Conservation (phyloP, 495 filamentous ascomycete species). For the Trichoderma orchidacearum region DNA sequence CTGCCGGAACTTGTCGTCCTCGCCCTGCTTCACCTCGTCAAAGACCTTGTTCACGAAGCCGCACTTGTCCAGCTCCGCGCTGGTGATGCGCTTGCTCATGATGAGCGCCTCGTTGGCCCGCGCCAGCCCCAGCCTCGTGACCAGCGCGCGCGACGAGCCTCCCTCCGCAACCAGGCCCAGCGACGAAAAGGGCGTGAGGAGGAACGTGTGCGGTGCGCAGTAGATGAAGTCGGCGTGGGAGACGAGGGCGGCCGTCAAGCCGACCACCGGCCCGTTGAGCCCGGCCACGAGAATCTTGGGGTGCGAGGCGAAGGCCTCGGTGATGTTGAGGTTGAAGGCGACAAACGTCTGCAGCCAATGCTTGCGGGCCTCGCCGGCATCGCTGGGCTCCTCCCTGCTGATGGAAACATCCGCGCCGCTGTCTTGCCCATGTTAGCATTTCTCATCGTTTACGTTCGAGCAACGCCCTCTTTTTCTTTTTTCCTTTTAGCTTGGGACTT, state of each 20-base stretch:
- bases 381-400: constrained; percentile 17
- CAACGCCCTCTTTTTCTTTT: too few species aligned
- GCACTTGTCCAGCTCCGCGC: constrained; percentile 57
- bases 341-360: constrained; percentile 55
- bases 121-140: constrained; percentile 65
- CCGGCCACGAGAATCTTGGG: constrained; percentile 87
- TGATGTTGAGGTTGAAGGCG: constrained; percentile 76
- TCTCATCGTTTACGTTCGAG: background rate
- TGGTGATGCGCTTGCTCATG: constrained; percentile 67
- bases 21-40: constrained; percentile 32
- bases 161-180: constrained; percentile 88
- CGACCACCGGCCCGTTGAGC: constrained; percentile 85
- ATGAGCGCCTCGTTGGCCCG: constrained; percentile 93
- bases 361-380: constrained; percentile 25
- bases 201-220: constrained; percentile 63
- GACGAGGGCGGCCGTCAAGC: constrained; percentile 74
- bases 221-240: constrained; percentile 90
- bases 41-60: constrained; percentile 91
- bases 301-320: constrained; percentile 83
- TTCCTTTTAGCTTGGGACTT: background rate
- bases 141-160: constrained; percentile 61
- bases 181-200: constrained; percentile 85
- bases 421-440: constrained; percentile 4
- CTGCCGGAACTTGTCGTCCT: constrained; percentile 48
- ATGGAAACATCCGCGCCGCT: constrained; percentile 70